Percentiles rank a stretch among this genome's conserved stretches.
phyloP scores from a whole-genome alignment of 352 stramenopile species.

The Phytopythium cucurbitacearum region DNA sequence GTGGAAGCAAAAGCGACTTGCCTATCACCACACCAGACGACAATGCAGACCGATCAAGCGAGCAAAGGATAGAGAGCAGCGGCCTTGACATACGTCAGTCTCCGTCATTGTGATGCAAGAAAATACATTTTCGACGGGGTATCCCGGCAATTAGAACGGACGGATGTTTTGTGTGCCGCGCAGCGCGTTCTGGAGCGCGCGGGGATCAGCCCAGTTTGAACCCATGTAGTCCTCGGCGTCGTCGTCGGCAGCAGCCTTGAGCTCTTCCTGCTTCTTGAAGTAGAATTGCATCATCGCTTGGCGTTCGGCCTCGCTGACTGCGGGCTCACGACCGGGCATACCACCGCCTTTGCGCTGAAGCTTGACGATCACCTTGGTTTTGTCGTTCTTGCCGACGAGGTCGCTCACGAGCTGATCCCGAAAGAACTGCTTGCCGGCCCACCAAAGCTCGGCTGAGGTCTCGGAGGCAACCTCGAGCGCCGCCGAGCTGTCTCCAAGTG shows the following conservation, averaged over 20 bases:
- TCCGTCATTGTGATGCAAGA: no score
- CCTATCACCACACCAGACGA: no score
- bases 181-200: constrained; percentile 91
- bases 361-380: constrained; percentile 91
- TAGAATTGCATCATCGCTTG: constrained; percentile 98
- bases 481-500: constrained; percentile 57
- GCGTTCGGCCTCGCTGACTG: constrained; percentile 92
- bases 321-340: constrained; percentile 75
- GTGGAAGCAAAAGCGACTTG: no score
- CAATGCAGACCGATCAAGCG: no score
- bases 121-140: no score
- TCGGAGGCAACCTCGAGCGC: constrained; percentile 78
- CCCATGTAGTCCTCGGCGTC: constrained; percentile 95
- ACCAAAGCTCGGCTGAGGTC: constrained; percentile 92
- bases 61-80: no score
- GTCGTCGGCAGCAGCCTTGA: constrained; percentile 79
- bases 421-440: constrained; percentile 94
- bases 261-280: constrained; percentile 88
- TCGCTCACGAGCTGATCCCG: constrained; percentile 87
- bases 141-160: constrained; percentile 41
- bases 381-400: constrained; percentile 95
- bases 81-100: no score
- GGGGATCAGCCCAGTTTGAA: constrained; percentile 92
- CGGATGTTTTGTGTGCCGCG: constrained; percentile 86
- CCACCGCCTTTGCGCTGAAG: constrained; percentile 88